Conservation (phyloP, 2,329 filamentous ascomycete species). For the Talaromyces sp. region DNA sequence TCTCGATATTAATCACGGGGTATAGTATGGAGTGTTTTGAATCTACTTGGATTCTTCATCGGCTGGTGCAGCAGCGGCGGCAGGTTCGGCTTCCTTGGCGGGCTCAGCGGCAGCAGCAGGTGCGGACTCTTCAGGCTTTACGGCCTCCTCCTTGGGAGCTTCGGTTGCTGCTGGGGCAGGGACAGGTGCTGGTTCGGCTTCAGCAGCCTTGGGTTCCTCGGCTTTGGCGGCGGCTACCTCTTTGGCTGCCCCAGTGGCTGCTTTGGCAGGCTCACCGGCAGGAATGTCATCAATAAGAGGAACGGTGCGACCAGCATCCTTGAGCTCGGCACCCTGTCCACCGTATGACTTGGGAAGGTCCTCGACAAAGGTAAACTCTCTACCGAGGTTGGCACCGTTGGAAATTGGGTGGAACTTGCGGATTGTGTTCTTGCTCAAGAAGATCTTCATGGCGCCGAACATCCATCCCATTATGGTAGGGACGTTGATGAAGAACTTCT, state of each 20-base stretch:
- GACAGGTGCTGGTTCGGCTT: background rate
- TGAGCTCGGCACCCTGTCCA: constrained; percentile 61
- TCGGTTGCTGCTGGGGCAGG: constrained; percentile 11
- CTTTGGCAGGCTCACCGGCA: constrained; percentile 16
- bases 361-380: constrained; percentile 58
- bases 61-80: constrained; percentile 5
- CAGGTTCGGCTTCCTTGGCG: constrained; percentile 10
- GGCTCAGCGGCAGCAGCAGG: constrained; percentile 5
- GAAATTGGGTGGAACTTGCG: constrained; percentile 77
- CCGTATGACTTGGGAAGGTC: constrained; percentile 75
- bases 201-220: constrained; percentile 14
- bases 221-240: constrained; percentile 18
- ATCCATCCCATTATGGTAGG: constrained; percentile 88
- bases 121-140: constrained; percentile 13
- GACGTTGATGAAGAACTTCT: constrained; percentile 97
- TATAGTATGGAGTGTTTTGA: constrained; percentile 2
- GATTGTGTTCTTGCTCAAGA: constrained; percentile 68
- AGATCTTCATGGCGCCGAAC: constrained; percentile 70
- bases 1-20: constrained; percentile 18
- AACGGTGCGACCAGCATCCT: constrained; percentile 35
- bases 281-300: constrained; percentile 28
- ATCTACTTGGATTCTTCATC: constrained; percentile 16
- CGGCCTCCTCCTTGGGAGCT: constrained; percentile 15
- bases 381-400: constrained; percentile 67
- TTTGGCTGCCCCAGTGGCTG: constrained; percentile 7